phyloP scores from a whole-genome alignment of 2,329 filamentous ascomycete species.

The Colletotrichum sp. region DNA sequence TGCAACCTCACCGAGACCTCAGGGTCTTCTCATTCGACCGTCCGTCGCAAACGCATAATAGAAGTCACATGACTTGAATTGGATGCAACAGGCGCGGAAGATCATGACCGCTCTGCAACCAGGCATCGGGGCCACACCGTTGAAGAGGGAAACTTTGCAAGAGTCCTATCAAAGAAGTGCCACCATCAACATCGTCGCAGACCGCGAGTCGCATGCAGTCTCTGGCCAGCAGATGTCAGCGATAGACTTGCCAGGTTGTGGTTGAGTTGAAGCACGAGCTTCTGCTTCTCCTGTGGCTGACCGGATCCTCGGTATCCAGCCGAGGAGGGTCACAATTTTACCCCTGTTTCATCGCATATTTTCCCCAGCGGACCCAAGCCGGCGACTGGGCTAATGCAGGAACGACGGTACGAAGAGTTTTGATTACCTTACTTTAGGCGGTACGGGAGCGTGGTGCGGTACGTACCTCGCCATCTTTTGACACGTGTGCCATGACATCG shows the following conservation, averaged over 20 bases:
- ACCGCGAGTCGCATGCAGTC: background rate
- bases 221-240: background rate
- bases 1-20: conserved; percentile 9
- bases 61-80: conserved; percentile 1
- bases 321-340: conserved; percentile 22
- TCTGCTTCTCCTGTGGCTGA: background rate
- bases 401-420: conserved; percentile 17
- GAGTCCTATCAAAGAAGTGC: background rate
- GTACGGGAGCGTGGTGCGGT: background rate
- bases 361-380: conserved; percentile 17
- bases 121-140: background rate
- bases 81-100: background rate
- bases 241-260: background rate
- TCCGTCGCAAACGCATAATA: background rate
- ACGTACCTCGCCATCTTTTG: background rate
- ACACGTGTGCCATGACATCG: conserved; percentile 20
- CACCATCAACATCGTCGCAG: background rate
- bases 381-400: conserved; percentile 20
- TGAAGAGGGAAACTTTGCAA: background rate
- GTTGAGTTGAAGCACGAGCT: conserved; percentile 9
- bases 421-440: conserved; percentile 2
- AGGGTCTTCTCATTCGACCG: background rate
- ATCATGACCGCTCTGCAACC: background rate
- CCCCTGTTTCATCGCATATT: conserved; percentile 22
- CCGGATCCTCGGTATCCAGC: conserved; percentile 20